Evolutionary conservation across 345 rosid genomes (phyloP).

Genomic region (Boechera divaricarpa): DNA sequence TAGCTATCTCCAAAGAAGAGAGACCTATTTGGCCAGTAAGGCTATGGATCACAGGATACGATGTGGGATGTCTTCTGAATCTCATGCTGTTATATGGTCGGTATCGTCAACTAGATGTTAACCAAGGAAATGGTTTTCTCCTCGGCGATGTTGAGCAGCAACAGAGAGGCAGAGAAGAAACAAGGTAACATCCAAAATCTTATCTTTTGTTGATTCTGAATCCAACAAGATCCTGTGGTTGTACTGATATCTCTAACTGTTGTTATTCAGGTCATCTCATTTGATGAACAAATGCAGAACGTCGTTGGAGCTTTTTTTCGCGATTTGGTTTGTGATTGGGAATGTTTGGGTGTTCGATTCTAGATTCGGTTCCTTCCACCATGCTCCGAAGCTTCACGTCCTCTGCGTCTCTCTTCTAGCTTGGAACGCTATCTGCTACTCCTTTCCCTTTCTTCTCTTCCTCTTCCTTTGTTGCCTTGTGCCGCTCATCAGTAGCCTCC

Average conservation of each 20-base stretch:
- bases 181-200: slow-evolving; percentile 56
- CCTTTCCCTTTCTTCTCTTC: slow-evolving; percentile 89
- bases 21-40: slow-evolving; percentile 94
- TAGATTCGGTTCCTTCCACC: slow-evolving; percentile 75
- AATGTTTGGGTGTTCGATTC: slow-evolving; percentile 98
- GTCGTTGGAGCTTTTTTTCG: slow-evolving; percentile 93
- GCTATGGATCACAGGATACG: slow-evolving; percentile 86
- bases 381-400: slow-evolving; percentile 84
- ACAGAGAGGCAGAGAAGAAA: slow-evolving; percentile 67
- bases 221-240: slow-evolving; percentile 1
- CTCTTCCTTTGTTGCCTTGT: slow-evolving; percentile 87
- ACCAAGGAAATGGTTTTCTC: slow-evolving; percentile 60
- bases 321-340: slow-evolving; percentile 99
- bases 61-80: slow-evolving; percentile 76
- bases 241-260: slow-evolving; percentile 15
- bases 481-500: slow-evolving; percentile 74
- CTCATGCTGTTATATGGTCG: slow-evolving; percentile 81
- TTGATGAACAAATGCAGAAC: slow-evolving; percentile 94
- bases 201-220: slow-evolving; percentile 13
- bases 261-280: slow-evolving; percentile 61
- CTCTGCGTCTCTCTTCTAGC: slow-evolving; percentile 90
- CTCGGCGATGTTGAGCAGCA: slow-evolving; percentile 71
- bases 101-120: slow-evolving; percentile 51
- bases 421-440: slow-evolving; percentile 92
- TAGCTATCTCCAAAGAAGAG: slow-evolving; percentile 72